Evolutionary conservation across 1,139 yeast species (phyloP), one percentile per base, ranked within the genome.

Genomic region (Hansenula sp.): DNA sequence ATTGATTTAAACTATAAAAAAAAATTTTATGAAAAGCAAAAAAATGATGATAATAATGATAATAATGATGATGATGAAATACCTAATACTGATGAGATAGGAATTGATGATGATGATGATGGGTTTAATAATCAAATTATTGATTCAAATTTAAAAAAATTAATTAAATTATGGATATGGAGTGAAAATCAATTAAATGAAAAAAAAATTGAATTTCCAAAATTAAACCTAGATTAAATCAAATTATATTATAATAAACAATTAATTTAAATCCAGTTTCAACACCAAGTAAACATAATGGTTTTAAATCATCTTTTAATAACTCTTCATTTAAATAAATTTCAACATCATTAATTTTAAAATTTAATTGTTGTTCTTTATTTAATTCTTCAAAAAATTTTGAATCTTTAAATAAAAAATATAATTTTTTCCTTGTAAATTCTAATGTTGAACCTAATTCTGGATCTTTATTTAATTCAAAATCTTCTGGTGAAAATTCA

Each of bases 401-500:
- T 0, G 87, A 77, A 12, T 72, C 74, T 41, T 71, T 69, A 47
- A 83, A 74, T 42, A 83, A 66, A 32, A 65, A 59, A 34, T 77
- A 64, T 2, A 78, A 61, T 51, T 77, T 80, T 2, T 62, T 52
- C 44, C 89, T 70, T 44, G 87, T 67, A 48, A 81, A 79, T 21
- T 68, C 71, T 21, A 89, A 68, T 11, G 82, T 75, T 9, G 89
- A 77, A 1, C 95, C 95, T 50, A 69, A 73, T 41, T 82, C 90
- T 2, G 82, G 82, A 32, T 61, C 48, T 59, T 71, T 64, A 58
- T 73, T 44, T 45, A 69, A 79, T 53, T 68, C 77, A 55, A 78
- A 82, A 54, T 88, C 96, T 48, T 83, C 94, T 0, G 90, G 89
- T 34, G 87, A 76, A 60, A 88, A 86, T 54, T 85, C 92, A 47